Percentiles rank a stretch among this genome's conserved stretches.
phyloP scores from a whole-genome alignment of 768 basidiomycete species.

The Exidia glandulosa region DNA sequence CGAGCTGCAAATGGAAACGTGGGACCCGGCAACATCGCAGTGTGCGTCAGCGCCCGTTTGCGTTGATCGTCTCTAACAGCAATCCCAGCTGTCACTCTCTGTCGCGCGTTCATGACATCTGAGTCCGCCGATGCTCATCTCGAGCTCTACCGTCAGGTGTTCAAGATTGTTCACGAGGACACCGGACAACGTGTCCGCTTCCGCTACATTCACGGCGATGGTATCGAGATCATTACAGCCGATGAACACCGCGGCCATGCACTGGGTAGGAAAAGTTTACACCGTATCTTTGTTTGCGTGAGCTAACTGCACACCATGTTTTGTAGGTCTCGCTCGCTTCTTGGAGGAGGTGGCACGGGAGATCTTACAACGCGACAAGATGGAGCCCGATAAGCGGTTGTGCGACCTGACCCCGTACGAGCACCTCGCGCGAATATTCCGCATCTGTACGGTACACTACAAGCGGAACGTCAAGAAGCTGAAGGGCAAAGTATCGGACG shows the following conservation, averaged over 20 bases:
- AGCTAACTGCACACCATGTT: background rate
- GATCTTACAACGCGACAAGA: conserved; percentile 1
- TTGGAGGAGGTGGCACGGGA: conserved; percentile 4
- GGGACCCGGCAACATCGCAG: conserved; percentile 7
- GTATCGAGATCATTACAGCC: conserved; percentile 12
- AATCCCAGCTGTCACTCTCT: conserved; percentile 10
- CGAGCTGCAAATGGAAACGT: conserved; percentile 11
- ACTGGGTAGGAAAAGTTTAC: conserved; percentile 5
- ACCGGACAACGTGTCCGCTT: conserved; percentile 12
- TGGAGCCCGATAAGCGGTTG: conserved; percentile 7
- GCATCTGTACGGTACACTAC: conserved; percentile 15
- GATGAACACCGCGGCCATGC: conserved; percentile 19
- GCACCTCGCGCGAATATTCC: conserved; percentile 14
- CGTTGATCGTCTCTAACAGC: background rate
- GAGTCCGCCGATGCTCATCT: conserved; percentile 17
- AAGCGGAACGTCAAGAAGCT: conserved; percentile 6
- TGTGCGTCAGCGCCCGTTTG: conserved; percentile 2
- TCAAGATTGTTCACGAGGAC: conserved; percentile 10
- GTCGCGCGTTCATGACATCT: conserved; percentile 16
- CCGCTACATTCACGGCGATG: conserved; percentile 14
- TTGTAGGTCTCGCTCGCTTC: conserved; percentile 10
- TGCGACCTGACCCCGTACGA: conserved; percentile 15
- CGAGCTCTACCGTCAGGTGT: conserved; percentile 15
- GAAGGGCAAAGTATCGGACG: background rate
- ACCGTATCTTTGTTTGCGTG: background rate